Conservation (phyloP, 495 filamentous ascomycete species). For the Penicillium paxilli region DNA sequence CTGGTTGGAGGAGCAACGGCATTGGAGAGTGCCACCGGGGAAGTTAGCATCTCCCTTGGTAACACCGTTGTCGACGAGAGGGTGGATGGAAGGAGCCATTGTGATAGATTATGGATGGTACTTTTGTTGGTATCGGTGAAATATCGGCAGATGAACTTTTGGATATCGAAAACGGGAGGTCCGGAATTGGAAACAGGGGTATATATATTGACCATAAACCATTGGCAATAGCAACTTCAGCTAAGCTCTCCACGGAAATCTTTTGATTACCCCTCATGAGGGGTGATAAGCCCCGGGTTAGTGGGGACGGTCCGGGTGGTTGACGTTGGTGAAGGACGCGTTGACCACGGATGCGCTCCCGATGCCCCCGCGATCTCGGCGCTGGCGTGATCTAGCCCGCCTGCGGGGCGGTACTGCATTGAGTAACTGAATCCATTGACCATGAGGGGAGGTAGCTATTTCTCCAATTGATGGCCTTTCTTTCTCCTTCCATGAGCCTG, state of each 20-base stretch:
- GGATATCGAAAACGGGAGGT: neutral
- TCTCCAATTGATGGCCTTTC: conserved; percentile 6
- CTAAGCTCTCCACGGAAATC: no score
- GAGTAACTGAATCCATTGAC: conserved; percentile 1
- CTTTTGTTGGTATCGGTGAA: neutral
- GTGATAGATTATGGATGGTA: neutral
- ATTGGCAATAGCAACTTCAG: no score
- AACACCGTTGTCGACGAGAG: conserved; percentile 57
- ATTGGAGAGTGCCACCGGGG: conserved; percentile 54
- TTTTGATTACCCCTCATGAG: neutral
- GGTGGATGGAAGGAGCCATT: conserved; percentile 51
- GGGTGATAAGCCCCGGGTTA: neutral
- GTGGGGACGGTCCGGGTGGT: neutral
- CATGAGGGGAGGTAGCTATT: neutral
- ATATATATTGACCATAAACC: neutral
- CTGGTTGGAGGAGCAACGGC: conserved; percentile 49
- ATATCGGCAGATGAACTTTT: no score
- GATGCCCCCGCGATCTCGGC: neutral
- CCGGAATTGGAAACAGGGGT: neutral
- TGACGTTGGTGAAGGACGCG: neutral
- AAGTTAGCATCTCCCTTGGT: conserved; percentile 44
- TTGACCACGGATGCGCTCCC: neutral
- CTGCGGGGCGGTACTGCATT: conserved; percentile 4
- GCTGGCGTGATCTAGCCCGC: neutral
- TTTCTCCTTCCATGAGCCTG: neutral